Evolutionary conservation across 306 rosid genomes (phyloP).

Genomic region (Malus sieversii): DNA sequence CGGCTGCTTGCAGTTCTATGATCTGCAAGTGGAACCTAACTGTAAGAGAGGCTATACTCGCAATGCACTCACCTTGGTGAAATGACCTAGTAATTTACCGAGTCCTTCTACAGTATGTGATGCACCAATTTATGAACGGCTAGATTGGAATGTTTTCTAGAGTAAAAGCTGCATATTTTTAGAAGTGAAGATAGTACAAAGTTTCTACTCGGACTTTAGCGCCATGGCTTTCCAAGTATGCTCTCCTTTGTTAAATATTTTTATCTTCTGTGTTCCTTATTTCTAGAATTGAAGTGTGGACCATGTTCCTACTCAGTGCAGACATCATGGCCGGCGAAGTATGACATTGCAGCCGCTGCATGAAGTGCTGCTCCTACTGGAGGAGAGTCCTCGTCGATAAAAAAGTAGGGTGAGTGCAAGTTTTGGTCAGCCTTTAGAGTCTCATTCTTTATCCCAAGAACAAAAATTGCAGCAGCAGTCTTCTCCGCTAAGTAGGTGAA

Average conservation of each 20-base stretch:
- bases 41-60: too few relatives aligned
- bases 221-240: neutral
- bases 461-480: constrained; percentile 26
- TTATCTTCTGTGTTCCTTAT: neutral
- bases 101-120: too few relatives aligned
- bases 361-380: constrained; percentile 48
- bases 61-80: too few relatives aligned
- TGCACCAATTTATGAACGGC: too few relatives aligned
- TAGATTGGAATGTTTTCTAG: too few relatives aligned
- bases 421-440: constrained; percentile 15
- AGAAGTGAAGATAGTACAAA: neutral
- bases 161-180: neutral
- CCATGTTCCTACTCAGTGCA: neutral
- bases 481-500: constrained; percentile 41
- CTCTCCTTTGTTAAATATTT: neutral
- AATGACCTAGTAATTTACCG: too few relatives aligned
- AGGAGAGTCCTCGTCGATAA: constrained; percentile 40
- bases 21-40: constrained; percentile 10
- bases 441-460: constrained; percentile 30
- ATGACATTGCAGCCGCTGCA: constrained; percentile 42
- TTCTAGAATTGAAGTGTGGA: neutral
- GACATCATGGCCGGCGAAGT: constrained; percentile 22
- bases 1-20: constrained; percentile 33
- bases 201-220: neutral
- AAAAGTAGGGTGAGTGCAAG: constrained; percentile 40